Evolutionary conservation across 257 asterid genomes (phyloP), one percentile per base, ranked within the genome.

Genomic region (Fraxinus americana): DNA sequence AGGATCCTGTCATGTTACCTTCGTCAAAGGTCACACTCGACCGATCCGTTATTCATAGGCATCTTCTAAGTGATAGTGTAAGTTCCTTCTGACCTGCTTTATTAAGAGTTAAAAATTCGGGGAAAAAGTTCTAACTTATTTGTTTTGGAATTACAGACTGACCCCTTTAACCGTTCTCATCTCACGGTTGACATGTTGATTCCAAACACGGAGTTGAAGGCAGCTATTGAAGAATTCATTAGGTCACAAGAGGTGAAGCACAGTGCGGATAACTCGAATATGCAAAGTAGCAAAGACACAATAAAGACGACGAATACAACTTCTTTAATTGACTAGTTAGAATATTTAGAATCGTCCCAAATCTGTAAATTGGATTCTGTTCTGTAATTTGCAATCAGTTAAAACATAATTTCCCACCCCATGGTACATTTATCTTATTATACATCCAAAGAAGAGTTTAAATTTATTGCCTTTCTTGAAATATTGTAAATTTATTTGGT

Each of bases 91-190:
- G 36, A 34, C 36, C 36, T 48, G 73, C 39, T n/a, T 29, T 16
- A 1, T 41, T 65, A 63, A 19, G 30, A 59, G 5, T 59, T 59
- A 21, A 8, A 59, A 59, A 8, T 38, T 4, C 3, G 29, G 5
- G 27, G 19, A 65, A 54, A 34, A 27, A 69, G 13, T 2, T 12
- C 12, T 78, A n/a, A 10, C 21, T 34, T 75, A 38, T 70, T 38
- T 71, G 45, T 57, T 67, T 77, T 83, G 82, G 75, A 77, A 79
- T 75, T 84, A 27, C 97, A 96, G 99, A 83, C 97, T 1, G 99
- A 96, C 80, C 99, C 99, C 9, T 96, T 96, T 66, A 96, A 92
- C 59, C 98, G 99, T 68, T 91, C 99, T 63, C 97, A 90, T 83
- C 96, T 96, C 54, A 87, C 97, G 7, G 82, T 78, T 84, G 99